phyloP scores from a whole-genome alignment of 805 yeast genomes.

The Lachancea thermotolerans region DNA sequence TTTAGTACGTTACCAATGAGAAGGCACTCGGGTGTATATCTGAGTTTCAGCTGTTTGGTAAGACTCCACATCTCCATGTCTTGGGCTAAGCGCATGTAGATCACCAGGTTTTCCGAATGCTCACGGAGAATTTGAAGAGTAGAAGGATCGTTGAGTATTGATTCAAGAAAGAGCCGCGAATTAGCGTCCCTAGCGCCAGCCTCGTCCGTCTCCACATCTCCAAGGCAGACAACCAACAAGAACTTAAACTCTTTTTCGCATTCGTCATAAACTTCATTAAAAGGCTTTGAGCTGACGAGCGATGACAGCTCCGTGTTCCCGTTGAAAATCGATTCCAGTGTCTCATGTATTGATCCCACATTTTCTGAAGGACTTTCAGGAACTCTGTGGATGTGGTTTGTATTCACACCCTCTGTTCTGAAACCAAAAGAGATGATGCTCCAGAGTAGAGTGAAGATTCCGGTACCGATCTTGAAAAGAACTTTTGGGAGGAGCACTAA shows the following conservation, averaged over 20 bases:
- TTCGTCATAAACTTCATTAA: conserved; percentile 37
- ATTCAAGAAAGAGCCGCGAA: conserved; percentile 38
- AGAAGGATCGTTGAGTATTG: conserved; percentile 39
- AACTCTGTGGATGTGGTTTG: conserved; percentile 11
- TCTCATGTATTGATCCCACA: conserved; percentile 10
- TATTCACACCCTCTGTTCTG: conserved; percentile 9
- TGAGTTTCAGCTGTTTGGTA: conserved; percentile 47
- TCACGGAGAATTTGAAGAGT: conserved; percentile 35
- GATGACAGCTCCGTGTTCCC: conserved; percentile 3
- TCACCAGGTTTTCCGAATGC: conserved; percentile 38
- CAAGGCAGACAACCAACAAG: conserved; percentile 46
- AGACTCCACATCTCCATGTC: conserved; percentile 63
- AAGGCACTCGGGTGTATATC: conserved; percentile 49
- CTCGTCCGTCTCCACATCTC: conserved; percentile 37
- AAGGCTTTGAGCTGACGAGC: conserved; percentile 21
- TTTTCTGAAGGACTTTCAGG: conserved; percentile 20
- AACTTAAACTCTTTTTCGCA: conserved; percentile 41
- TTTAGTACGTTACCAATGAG: conserved; percentile 52
- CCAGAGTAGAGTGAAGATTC: conserved; percentile 19
- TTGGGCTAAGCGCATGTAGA: conserved; percentile 59
- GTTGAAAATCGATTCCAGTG: conserved; percentile 17
- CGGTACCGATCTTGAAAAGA: conserved; percentile 18
- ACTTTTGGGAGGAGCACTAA: conserved; percentile 51
- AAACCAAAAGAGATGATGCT: conserved; percentile 18
- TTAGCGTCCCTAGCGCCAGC: conserved; percentile 15